Conservation (phyloP, 345 rosid species). For the Gossypium anomalum region DNA sequence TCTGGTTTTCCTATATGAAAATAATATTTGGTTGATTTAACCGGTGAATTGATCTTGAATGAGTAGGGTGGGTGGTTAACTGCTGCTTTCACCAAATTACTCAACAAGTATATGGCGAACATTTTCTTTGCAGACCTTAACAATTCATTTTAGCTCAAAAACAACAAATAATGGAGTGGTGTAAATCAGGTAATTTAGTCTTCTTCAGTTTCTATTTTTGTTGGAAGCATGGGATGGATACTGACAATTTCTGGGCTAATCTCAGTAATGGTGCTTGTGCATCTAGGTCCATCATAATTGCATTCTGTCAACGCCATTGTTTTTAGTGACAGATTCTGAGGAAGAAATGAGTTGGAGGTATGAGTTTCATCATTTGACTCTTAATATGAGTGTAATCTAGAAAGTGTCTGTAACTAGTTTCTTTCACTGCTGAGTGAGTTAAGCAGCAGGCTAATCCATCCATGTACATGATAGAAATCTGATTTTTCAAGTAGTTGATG, state of each 20-base stretch:
- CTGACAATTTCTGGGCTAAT: not conserved
- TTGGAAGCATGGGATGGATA: not conserved
- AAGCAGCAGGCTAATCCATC: not conserved
- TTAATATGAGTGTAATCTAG: not conserved
- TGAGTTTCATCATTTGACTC: not conserved
- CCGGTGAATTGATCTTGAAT: not conserved
- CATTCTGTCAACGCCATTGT: not conserved
- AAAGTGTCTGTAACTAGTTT: not conserved
- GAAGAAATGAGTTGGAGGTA: conserved; percentile 13
- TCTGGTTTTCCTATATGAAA: not conserved
- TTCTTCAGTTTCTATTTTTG: not conserved
- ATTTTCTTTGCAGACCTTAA: not conserved
- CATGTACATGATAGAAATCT: not conserved
- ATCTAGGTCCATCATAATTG: conserved; percentile 7
- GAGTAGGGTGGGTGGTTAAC: not conserved
- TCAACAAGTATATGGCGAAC: not conserved
- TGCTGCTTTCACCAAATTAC: not conserved
- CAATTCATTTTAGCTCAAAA: conserved; percentile 3
- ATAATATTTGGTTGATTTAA: not conserved
- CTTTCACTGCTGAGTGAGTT: not conserved
- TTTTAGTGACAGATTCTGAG: not conserved
- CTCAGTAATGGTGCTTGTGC: not conserved
- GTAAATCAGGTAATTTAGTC: not conserved
- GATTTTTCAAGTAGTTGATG: not conserved
- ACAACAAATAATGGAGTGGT: not conserved